phyloP scores from a whole-genome alignment of 805 yeast genomes.

The Kodamaea laetipori region DNA sequence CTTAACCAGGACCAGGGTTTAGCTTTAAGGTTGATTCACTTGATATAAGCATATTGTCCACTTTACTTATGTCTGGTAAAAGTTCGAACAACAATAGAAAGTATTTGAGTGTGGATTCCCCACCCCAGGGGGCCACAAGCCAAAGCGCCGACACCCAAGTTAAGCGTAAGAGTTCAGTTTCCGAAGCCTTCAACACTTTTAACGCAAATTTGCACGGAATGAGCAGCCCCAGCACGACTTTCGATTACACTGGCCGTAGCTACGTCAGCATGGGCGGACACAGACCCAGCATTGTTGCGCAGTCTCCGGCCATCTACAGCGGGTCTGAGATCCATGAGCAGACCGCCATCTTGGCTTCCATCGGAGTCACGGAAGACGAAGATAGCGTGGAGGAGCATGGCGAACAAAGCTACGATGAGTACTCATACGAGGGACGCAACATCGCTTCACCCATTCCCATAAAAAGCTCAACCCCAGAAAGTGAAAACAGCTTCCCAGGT shows the following conservation, averaged over 20 bases:
- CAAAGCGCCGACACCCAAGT: neutral
- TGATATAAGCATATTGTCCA: too few relatives aligned
- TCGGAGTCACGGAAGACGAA: conserved; percentile 50
- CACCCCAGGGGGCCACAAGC: conserved; percentile 10
- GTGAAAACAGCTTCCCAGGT: conserved; percentile 2
- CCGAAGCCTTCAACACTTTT: conserved; percentile 18
- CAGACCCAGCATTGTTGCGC: conserved; percentile 27
- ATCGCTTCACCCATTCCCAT: conserved; percentile 16
- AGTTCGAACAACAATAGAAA: neutral
- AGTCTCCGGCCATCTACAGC: conserved; percentile 49
- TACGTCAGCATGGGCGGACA: conserved; percentile 36
- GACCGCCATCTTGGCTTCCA: conserved; percentile 56
- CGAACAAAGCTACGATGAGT: conserved; percentile 8
- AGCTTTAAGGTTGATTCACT: too few relatives aligned
- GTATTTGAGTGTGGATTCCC: conserved; percentile 8
- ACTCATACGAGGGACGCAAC: conserved; percentile 6
- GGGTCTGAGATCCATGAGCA: conserved; percentile 56
- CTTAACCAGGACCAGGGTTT: too few relatives aligned
- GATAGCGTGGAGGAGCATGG: conserved; percentile 1
- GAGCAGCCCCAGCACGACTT: conserved; percentile 23
- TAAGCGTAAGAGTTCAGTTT: conserved; percentile 16
- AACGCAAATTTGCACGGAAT: conserved; percentile 11
- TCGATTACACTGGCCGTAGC: conserved; percentile 41
- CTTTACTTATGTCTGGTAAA: neutral
- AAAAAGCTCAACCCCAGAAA: conserved; percentile 1